Base-by-base conservation (phyloP, 2,329 filamentous ascomycete species). In the Alternaria ventricosa region DNA sequence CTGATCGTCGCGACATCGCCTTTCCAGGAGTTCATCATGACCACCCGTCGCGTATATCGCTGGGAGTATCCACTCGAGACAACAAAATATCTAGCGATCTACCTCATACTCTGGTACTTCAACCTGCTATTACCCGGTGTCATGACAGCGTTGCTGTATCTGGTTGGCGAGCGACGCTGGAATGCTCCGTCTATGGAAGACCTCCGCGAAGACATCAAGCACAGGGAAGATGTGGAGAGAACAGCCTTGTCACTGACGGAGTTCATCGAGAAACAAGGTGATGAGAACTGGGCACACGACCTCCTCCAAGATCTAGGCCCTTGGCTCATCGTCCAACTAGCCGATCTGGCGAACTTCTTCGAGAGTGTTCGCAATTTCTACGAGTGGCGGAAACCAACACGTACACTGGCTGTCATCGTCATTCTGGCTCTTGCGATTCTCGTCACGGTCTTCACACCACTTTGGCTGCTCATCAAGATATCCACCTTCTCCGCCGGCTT, bases 291-390 rank as follows among this genome's bases (percentile, higher is more conserved):
- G 80, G 68, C 78, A 5, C 66, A 78, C 45, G 64, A 73, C 0
- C 59, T 78, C n/a, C 51, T 75, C 2, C 49, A 71, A 46, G 64
- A 63, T 3, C 41, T 75, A 0, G 78, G 79, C 1, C 78, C 79
- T 3, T 77, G 71, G 69, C 55, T 79, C 6, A 76, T 81, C 71
- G 46, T 81, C 4, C 75, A 81, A 61, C 58, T 81, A 6, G 70
- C 68, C 10, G 79, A 81, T 53, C 15, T 79, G 15, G 75, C 77
- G 2, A 79, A 79, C 45, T 63, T 78, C 20, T 74, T 81, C 36
- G 78, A 82, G 61, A 69, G 68, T 2, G 51, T 72, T 22, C 75
- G 76, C 54, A 81, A 79, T 53, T 80, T 81, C 58, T 81, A 80
- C 57, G 78, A 81, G 60, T 82, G 79, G 72, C 67, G 73, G 2